A percentile compares a stretch with the other conserved stretches of the same genome.
Evolutionary conservation across 2,329 filamentous ascomycete genomes (phyloP).

Genomic region (Pseudocercospora eumusae): DNA sequence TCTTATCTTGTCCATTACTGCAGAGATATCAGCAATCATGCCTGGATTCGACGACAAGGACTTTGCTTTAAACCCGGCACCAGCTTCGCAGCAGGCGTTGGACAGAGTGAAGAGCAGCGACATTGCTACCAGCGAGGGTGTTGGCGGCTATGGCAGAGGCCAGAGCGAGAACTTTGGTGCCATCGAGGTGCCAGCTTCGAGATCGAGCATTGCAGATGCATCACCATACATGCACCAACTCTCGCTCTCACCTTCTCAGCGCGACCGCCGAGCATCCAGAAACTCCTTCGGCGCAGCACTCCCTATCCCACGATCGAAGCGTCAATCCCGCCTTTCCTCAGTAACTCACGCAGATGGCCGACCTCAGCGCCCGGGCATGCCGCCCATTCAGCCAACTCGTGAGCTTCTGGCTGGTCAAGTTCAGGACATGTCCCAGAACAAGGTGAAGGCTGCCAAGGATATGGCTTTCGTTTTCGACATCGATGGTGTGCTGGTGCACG

Average conservation of each 20-base stretch:
- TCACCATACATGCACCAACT: constrained; percentile 72
- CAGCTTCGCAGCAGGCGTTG: constrained; percentile 40
- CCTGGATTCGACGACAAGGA: constrained; percentile 62
- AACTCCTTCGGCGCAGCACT: constrained; percentile 75
- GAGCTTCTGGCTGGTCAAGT: constrained; percentile 70
- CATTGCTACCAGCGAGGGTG: constrained; percentile 27
- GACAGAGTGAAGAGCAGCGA: constrained; percentile 30
- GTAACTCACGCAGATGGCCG: constrained; percentile 54
- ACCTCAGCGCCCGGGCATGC: constrained; percentile 58
- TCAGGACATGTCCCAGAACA: constrained; percentile 66
- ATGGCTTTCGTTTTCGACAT: constrained; percentile 82
- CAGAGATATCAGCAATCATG: constrained; percentile 50
- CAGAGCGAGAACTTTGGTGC: constrained; percentile 44
- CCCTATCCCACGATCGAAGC: constrained; percentile 70
- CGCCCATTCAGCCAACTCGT: constrained; percentile 60
- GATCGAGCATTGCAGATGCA: constrained; percentile 68
- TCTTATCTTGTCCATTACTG: background rate
- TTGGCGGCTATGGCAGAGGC: constrained; percentile 26
- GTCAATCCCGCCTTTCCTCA: constrained; percentile 67
- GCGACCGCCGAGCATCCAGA: constrained; percentile 66
- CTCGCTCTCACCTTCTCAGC: constrained; percentile 66
- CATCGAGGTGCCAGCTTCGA: constrained; percentile 69
- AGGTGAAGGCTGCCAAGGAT: constrained; percentile 70
- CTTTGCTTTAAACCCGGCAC: constrained; percentile 47
- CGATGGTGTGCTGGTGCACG: constrained; percentile 73